Conservation (phyloP, 305 asterid genomes). For the Fraxinus angustifolia region DNA sequence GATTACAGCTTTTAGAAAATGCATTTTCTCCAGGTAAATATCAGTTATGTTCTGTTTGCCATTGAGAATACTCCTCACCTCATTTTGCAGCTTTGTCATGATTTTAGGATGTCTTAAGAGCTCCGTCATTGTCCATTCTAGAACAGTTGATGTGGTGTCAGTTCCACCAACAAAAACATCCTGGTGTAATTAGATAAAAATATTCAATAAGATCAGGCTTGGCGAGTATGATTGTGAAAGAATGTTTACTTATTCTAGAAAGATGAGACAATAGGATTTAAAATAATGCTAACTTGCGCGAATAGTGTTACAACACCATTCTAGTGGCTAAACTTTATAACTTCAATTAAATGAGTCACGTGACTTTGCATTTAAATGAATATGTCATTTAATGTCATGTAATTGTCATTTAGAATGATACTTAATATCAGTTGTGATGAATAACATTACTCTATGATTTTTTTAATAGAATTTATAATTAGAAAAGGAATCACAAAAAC, state of each 20-base stretch:
- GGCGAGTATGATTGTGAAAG: neutral
- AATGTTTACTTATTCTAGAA: neutral
- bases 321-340: too few species aligned
- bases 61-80: constrained; percentile 9
- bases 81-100: constrained; percentile 26
- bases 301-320: too few species aligned
- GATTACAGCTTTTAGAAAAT: constrained; percentile 21
- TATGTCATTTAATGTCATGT: too few species aligned
- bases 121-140: constrained; percentile 28
- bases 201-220: neutral
- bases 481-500: too few species aligned
- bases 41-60: constrained; percentile 10
- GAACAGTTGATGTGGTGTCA: constrained; percentile 22
- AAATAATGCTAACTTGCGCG: too few species aligned
- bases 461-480: too few species aligned
- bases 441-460: too few species aligned
- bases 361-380: too few species aligned
- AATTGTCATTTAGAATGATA: too few species aligned
- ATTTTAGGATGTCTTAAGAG: constrained; percentile 23
- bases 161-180: constrained; percentile 33
- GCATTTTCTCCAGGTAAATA: constrained; percentile 25
- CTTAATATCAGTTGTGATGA: too few species aligned
- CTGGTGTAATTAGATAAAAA: neutral
- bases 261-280: too few species aligned
- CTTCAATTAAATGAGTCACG: too few species aligned